Base-by-base conservation (phyloP, 2,329 filamentous ascomycete species). In the Phialocephala sp. region DNA sequence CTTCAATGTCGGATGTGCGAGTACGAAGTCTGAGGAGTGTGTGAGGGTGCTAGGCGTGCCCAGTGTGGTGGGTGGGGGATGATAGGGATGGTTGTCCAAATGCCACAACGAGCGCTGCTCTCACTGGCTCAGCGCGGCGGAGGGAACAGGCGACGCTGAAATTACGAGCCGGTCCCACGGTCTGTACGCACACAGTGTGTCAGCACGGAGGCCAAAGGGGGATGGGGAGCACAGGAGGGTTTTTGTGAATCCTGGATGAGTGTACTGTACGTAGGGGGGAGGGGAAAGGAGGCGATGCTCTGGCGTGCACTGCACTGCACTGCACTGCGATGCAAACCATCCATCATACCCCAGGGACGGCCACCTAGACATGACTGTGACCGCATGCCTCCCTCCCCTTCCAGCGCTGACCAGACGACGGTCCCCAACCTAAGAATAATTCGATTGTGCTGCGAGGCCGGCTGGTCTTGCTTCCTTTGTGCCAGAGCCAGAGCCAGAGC, bases 141-240 rank as follows among this genome's bases (percentile, higher is more conserved):
- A 57, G 55, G 35, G 20, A 57, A 39, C 32, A 41, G 55, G 55
- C 55, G 55, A 57, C 24, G 55, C 55, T 57, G 55, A 18, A 52
- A 54, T 54, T 54, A 54, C 27, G 50, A 35, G 22, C 12, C 50
- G 35, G 50, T 54, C 43, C 43, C 43, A 47, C 43, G 50, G 50
- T 24, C 45, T n/a, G 45, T 50, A 50, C 50, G 27, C 43, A 22
- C 43, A 22, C 18, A 20, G 43, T 47, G 43, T 47, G 43, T 47
- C 43, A 47, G 43, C 43, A 47, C 43, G n/a, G 2, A n/a, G n/a
- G 43, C 43, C 43, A 22, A 47, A 47, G 43, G 43, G 43, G 43
- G 20, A 47, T 15, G 24, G 15, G 50, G 18, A 2, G 50, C 22
- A 27, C 20, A 27, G 24, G 50, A 27, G 50, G 18, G 27, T 4